Conservation (phyloP, 2,329 filamentous ascomycete genomes). For the Fusarium succisae region DNA sequence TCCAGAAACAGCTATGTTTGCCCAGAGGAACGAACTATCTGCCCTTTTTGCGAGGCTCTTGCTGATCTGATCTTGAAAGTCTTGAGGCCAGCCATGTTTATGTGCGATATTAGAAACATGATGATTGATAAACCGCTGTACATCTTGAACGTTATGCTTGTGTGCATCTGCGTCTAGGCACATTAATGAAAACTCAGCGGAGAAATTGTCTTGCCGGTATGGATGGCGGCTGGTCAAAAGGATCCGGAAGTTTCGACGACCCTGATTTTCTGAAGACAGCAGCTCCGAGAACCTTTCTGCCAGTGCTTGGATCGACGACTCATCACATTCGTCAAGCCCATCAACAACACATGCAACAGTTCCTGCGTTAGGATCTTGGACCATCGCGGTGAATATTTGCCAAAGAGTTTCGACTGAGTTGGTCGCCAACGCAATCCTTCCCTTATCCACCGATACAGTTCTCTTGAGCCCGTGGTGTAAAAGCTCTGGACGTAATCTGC, state of each 20-base stretch:
- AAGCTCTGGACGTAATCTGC: not conserved
- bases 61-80: not conserved
- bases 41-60: not conserved
- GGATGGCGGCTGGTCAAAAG: not conserved
- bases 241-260: not conserved
- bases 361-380: not conserved
- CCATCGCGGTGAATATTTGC: conserved; percentile 9
- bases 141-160: not conserved
- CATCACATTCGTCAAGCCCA: conserved; percentile 13
- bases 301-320: not conserved
- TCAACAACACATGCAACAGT: conserved; percentile 4
- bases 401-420: not conserved
- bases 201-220: rapidly evolving
- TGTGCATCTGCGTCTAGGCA: not conserved
- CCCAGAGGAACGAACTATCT: not conserved
- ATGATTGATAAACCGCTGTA: not conserved
- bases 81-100: not conserved
- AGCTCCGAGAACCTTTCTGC: not conserved
- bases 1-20: not conserved
- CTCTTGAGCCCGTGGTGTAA: not conserved
- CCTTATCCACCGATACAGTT: not conserved
- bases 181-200: not conserved
- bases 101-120: not conserved
- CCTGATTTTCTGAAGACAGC: not conserved
- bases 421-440: not conserved